A percentile compares a stretch with the other conserved stretches of the same genome.
These are phyloP conservation scores for Porcisia deanei DNA, from an alignment of 208 protist species.

Conservation along the genomic window DNA sequence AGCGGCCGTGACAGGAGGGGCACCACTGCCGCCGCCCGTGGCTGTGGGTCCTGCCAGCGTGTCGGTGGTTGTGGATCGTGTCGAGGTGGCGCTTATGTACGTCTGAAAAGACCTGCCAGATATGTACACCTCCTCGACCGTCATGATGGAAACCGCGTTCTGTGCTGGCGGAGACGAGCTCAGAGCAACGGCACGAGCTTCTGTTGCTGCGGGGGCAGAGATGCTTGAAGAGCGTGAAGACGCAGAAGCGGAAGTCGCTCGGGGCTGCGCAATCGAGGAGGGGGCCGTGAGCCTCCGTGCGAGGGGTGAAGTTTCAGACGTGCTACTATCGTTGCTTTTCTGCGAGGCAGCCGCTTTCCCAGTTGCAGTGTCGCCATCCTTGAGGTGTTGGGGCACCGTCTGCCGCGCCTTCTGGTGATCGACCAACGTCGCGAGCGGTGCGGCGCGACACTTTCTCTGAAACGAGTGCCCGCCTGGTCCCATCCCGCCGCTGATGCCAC, in stretches of 20 bases:
- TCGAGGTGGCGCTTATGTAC: slow-evolving; percentile 28
- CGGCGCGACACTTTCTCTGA: slow-evolving; percentile 28
- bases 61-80: slow-evolving; percentile 10
- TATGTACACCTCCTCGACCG: slow-evolving; percentile 46
- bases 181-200: background rate
- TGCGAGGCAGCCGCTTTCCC: background rate
- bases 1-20: slow-evolving; percentile 1
- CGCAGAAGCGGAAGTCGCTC: background rate
- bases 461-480: slow-evolving; percentile 8
- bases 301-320: background rate
- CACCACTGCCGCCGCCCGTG: background rate
- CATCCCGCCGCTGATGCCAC: slow-evolving; percentile 2
- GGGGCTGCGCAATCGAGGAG: background rate
- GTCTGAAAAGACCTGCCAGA: slow-evolving; percentile 36
- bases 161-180: background rate
- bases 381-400: slow-evolving; percentile 17
- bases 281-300: background rate
- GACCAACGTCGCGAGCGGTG: slow-evolving; percentile 52
- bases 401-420: slow-evolving; percentile 65
- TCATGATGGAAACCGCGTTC: slow-evolving; percentile 25
- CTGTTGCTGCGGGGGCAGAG: background rate
- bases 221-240: background rate
- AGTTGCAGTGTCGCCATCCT: slow-evolving; percentile 3
- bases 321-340: background rate
- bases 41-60: background rate